phyloP scores from a whole-genome alignment of 1,284 basidiomycete species.

The Ceratobasidium sp. region DNA sequence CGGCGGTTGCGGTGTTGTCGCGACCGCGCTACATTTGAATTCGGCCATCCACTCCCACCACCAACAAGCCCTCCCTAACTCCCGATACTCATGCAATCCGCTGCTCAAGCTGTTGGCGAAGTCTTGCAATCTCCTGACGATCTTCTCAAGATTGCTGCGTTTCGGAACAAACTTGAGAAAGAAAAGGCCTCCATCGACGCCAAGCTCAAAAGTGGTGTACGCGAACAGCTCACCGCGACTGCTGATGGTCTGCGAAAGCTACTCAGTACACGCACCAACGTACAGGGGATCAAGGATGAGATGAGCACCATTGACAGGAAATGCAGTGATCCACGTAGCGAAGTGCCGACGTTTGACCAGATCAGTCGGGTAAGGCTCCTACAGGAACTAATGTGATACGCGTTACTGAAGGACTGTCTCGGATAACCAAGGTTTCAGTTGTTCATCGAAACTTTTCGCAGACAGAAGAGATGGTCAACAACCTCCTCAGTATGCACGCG shows the following conservation, averaged over 20 bases:
- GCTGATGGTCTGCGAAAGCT: constrained; percentile 91
- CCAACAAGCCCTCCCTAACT: background rate
- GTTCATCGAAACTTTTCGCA: constrained; percentile 96
- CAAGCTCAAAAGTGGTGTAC: constrained; percentile 91
- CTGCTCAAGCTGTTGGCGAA: constrained; percentile 86
- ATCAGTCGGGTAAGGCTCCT: constrained; percentile 83
- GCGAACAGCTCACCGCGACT: constrained; percentile 93
- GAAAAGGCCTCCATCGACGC: constrained; percentile 97
- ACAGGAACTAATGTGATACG: background rate
- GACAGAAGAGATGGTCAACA: constrained; percentile 95
- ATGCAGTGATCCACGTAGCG: constrained; percentile 78
- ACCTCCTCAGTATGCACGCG: constrained; percentile 89
- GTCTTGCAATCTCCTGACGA: constrained; percentile 95
- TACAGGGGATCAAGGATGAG: constrained; percentile 92
- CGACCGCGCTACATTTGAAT: constrained; percentile 4
- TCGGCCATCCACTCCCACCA: background rate
- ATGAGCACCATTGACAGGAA: constrained; percentile 90
- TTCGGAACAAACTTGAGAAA: constrained; percentile 95
- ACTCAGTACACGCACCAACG: constrained; percentile 83
- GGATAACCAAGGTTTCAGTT: constrained; percentile 80
- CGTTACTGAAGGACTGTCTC: constrained; percentile 13
- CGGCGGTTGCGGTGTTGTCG: constrained; percentile 5
- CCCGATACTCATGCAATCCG: constrained; percentile 54
- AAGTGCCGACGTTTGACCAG: constrained; percentile 89
- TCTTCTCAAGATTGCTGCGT: constrained; percentile 88